Conservation (phyloP, 108 stramenopile species). For the Cylindrotheca closterium region DNA sequence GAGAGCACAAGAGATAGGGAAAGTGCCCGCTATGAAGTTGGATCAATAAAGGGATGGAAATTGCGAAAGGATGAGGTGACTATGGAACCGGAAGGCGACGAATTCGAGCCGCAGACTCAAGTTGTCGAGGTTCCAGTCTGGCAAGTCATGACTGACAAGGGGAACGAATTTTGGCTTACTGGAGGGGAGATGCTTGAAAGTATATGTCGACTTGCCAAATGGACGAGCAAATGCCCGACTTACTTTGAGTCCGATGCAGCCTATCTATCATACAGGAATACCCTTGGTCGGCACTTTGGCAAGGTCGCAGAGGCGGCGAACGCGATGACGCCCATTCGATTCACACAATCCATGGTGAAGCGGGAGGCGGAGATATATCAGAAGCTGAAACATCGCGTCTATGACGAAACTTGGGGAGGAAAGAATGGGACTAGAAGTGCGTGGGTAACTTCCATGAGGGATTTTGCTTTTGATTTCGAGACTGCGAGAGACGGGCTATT, state of each 20-base stretch:
- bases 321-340: slow-evolving; percentile 57
- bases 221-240: slow-evolving; percentile 44
- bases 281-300: slow-evolving; percentile 70
- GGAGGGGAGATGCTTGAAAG: slow-evolving; percentile 58
- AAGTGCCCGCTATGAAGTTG: slow-evolving; percentile 68
- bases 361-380: slow-evolving; percentile 78
- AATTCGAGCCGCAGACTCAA: slow-evolving; percentile 31
- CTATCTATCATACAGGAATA: slow-evolving; percentile 71
- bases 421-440: slow-evolving; percentile 72
- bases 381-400: slow-evolving; percentile 61
- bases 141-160: slow-evolving; percentile 47
- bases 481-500: slow-evolving; percentile 68
- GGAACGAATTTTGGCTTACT: slow-evolving; percentile 48
- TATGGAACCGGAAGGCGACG: slow-evolving; percentile 25
- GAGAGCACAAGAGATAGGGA: slow-evolving; percentile 55
- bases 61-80: slow-evolving; percentile 28
- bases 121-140: slow-evolving; percentile 44
- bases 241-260: slow-evolving; percentile 79
- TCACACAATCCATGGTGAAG: slow-evolving; percentile 78
- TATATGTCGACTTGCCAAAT: slow-evolving; percentile 55
- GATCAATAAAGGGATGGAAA: slow-evolving; percentile 67
- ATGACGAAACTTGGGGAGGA: slow-evolving; percentile 86
- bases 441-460: slow-evolving; percentile 82
- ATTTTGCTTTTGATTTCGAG: slow-evolving; percentile 66
- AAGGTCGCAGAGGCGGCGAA: slow-evolving; percentile 75